These are phyloP conservation scores for Tetraselmis striata DNA, from an alignment of 139 green algal genomes.

Conservation along the genomic window DNA sequence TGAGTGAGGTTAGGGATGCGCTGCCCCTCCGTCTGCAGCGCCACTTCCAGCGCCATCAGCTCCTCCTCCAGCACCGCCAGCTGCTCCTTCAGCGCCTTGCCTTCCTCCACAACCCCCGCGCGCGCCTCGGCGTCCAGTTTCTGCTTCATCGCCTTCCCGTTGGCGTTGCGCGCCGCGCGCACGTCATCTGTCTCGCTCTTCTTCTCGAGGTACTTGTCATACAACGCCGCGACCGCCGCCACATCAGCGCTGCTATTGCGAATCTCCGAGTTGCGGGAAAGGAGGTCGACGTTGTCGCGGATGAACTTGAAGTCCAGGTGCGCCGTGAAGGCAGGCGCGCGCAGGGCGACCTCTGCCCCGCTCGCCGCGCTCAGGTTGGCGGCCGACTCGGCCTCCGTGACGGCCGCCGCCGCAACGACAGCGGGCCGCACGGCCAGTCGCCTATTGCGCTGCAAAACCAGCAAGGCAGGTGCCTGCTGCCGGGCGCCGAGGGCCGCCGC, in stretches of 20 bases:
- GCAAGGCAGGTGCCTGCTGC: not conserved
- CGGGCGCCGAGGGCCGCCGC: too few relatives aligned
- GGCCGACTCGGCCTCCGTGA: too few relatives aligned
- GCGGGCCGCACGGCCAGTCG: not conserved
- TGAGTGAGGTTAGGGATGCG: conserved; percentile 91
- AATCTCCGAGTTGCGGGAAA: conserved; percentile 59
- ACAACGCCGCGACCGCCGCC: conserved; percentile 66
- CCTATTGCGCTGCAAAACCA: not conserved
- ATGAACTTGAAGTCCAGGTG: conserved; percentile 84
- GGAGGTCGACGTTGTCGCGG: conserved; percentile 59
- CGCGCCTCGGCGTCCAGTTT: conserved; percentile 76
- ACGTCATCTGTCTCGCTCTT: conserved; percentile 60
- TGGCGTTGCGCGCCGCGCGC: conserved; percentile 74
- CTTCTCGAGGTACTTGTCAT: conserved; percentile 65
- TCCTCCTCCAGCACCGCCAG: conserved; percentile 64
- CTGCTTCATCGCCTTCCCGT: conserved; percentile 86
- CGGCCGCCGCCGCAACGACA: too few relatives aligned
- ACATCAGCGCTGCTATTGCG: conserved; percentile 69
- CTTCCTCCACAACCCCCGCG: conserved; percentile 64
- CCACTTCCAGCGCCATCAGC: conserved; percentile 48
- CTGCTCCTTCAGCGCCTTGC: conserved; percentile 85
- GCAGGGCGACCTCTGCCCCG: too few relatives aligned
- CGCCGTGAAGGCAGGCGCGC: conserved; percentile 55
- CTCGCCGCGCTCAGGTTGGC: not conserved
- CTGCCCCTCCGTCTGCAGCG: conserved; percentile 86